Base-by-base conservation (phyloP, 345 rosid species). In the Sisymbrium irio region DNA sequence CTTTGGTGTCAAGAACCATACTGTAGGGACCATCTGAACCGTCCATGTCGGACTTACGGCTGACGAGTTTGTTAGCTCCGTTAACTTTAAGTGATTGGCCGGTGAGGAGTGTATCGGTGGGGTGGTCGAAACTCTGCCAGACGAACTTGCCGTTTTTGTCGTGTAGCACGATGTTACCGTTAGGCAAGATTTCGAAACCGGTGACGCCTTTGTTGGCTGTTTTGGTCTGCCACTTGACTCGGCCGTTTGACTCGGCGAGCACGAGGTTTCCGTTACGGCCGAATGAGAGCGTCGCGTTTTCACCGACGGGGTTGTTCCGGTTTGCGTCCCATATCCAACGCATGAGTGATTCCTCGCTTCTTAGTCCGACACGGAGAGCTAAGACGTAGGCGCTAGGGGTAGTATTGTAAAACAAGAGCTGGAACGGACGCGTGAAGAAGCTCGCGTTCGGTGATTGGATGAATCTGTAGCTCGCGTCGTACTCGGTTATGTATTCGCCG, bases 321-420 rank as follows among this genome's bases (percentile, higher is more conserved):
- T 87, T 88, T 7, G 92, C 98, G 63, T 88, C 92, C 95, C 93
- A 89, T 0, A 85, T 85, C 87, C 85, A 85, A 4, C 88, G 82
- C 69, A 60, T 67, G 0, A 72, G 15, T 0, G 83, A 77, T 25
- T 80, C 82, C 8, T 87, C 82, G 18, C 77, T 54, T 8, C 22
- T 58, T 25, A 51, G 66, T 2, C 81, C 94, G 67, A 76, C 85
- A 14, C 89, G 83, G 1, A 87, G 64, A 20, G 82, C 84, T 25
- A 88, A 42, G 2, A 86, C 78, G 60, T 58, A 90, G 35, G 86
- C 92, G 77, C 81, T 63, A 3, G 89, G 84, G 47, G 90, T 88
- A 18, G 86, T 90, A 22, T 83, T 87, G 41, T 83, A 85, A 9
- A 87, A 90, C 20, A 79, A 68, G 5, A 90, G 81, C 30, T 77